These are phyloP conservation scores for Camellia granthamiana DNA, from an alignment of 148 eudicot species.

Conservation along the genomic window DNA sequence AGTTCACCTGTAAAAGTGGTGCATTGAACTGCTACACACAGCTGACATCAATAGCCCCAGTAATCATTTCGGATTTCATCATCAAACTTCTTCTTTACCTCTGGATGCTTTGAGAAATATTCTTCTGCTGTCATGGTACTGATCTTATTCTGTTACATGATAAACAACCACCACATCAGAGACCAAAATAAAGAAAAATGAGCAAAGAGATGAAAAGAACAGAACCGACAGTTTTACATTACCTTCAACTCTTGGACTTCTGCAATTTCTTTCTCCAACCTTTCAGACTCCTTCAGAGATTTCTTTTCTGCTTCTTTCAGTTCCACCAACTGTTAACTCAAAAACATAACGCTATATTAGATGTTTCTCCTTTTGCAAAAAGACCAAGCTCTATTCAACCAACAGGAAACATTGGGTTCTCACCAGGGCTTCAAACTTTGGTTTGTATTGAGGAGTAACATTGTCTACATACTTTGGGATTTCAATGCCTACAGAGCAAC, in stretches of 20 bases:
- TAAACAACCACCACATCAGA: neutral
- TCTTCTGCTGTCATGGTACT: conserved; percentile 99
- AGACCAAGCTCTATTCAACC: no score
- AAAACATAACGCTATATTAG: neutral
- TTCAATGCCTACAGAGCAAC: conserved; percentile 54
- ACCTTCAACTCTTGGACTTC: conserved; percentile 97
- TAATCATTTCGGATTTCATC: conserved; percentile 95
- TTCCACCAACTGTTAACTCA: conserved; percentile 64
- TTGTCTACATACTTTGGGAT: conserved; percentile 82
- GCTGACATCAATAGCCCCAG: conserved; percentile 67
- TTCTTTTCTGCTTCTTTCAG: conserved; percentile 81
- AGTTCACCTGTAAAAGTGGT: conserved; percentile 12
- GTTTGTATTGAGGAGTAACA: conserved; percentile 82
- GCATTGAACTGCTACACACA: conserved; percentile 15
- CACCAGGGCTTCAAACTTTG: conserved; percentile 83
- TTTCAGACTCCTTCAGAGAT: conserved; percentile 85
- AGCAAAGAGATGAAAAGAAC: neutral
- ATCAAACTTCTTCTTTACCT: conserved; percentile 92
- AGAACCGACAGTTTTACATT: conserved; percentile 2
- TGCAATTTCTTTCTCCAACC: conserved; percentile 86
- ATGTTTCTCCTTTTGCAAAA: neutral
- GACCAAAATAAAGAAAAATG: neutral
- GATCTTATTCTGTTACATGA: conserved; percentile 58
- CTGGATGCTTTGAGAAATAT: conserved; percentile 93
- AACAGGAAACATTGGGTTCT: conserved; percentile 15